Base-by-base conservation (phyloP, 2,329 filamentous ascomycete species). In the Microascus cirrosus region DNA sequence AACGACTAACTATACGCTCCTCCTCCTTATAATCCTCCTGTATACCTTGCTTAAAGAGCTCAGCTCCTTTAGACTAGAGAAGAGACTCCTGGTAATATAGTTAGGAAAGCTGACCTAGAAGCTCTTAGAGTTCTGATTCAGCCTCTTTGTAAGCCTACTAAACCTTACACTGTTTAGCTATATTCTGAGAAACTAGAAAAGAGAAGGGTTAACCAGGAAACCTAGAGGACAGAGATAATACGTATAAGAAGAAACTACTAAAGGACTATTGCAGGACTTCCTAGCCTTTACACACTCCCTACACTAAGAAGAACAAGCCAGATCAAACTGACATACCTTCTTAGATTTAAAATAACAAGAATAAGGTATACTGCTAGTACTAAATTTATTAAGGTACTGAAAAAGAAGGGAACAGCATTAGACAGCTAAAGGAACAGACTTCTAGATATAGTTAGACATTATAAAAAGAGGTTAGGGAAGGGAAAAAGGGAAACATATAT, bases 181-280 rank as follows among this genome's bases (percentile, higher is more conserved):
- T 32, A 32, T 32, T 32, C 4, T 32, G 8, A 32, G 28, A 32
- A 8, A 32, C 28, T 32, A 32, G 4, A 32, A 32, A 32, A 56
- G 52, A 51, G 15, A 12, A 60, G 2, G 61, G 62, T 54, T 52
- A 62, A 22, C 22, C 63, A 53, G 63, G 20, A 6, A 62, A 39
- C 36, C 65, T 36, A 64, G 5, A n/a, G n/a, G 10, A 18, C 2
- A 10, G 62, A 59, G 63, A 57, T 28, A 54, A 63, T 36, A 32
- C 8, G 4, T 32, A 32, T 32, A 32, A 32, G 28, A 32, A 4
- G 8, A 32, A 4, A 32, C 8, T 32, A 32, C 8, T 4, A 32
- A 32, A 32, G 28, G 28, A 32, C 62, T 66, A 62, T 62, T 64
- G 24, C 65, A 66, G 59, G 65, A 62, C 28, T 52, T 12, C 18